Base-by-base conservation (phyloP, 345 rosid genomes). In the Gossypium herbaceum region DNA sequence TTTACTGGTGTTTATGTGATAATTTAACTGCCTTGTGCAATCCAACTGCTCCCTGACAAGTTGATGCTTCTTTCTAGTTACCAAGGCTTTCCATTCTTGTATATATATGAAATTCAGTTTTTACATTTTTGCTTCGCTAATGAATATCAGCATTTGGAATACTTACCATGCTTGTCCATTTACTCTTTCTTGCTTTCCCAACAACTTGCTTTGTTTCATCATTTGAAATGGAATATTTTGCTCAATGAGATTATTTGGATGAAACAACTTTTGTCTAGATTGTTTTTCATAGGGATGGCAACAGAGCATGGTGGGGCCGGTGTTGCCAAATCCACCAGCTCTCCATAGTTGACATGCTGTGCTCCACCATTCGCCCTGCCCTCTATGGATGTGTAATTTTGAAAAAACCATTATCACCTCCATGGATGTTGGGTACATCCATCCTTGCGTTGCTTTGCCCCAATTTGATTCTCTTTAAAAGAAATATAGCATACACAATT, bases 1-100 rank as follows among this genome's bases (percentile, higher is more conserved):
- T 68, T 68, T 24, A 24, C 71, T 68, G 56, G 13, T 68, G 56
- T 68, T 68, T 68, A 47, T 68, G 56, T 47, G 56, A 9, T 47
- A 22, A 3, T 34, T 61, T 34, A 54, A 22, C n/a, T 67, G 55
- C 71, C 19, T 20, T 67, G 52, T 47, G 17, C 39, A 13, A 44
- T 20, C 20, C 7, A 66, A 20, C 51, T 45, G 13, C 34, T 45
- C 55, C 55, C 39, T 54, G 57, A 9, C 57, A 17, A 19, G 17
- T 52, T 52, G 57, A 52, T 52, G 56, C 20, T 47, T 47, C 56
- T 47, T 68, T 12, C 41, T 47, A 47, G 39, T 13, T 68, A 13
- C 20, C 13, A 15, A 52, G 24, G 19, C 19, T 68, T 22, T 47
- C 71, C 12, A 34, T 13, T 68, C 57, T 47, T 68, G 17, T 47